Evolutionary conservation across 2,329 filamentous ascomycete species (phyloP).

Genomic region (Cordyceps militaris): DNA sequence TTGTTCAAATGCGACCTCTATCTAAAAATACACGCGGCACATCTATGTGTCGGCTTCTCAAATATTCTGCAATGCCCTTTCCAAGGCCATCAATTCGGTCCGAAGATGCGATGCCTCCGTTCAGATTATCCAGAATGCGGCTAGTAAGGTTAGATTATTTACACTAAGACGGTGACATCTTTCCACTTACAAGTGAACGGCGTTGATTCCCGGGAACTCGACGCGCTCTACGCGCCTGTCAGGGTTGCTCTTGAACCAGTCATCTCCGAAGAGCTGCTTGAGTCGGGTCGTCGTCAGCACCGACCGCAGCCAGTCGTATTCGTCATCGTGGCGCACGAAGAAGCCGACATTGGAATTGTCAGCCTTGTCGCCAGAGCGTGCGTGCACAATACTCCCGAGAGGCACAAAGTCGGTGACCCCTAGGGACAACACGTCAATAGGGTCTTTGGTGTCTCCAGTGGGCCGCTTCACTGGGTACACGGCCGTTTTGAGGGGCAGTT

Average conservation of each 20-base stretch:
- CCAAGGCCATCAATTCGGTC: neutral
- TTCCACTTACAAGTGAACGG: slow-evolving; percentile 19
- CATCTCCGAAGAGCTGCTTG: slow-evolving; percentile 1
- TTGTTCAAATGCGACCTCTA: neutral
- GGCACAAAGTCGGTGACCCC: slow-evolving; percentile 23
- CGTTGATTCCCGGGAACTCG: slow-evolving; percentile 33
- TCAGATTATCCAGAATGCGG: neutral
- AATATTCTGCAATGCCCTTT: neutral
- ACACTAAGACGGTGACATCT: too few relatives aligned
- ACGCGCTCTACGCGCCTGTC: slow-evolving; percentile 33
- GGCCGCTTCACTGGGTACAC: slow-evolving; percentile 15
- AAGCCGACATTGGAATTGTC: slow-evolving; percentile 39
- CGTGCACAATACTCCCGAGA: slow-evolving; percentile 26
- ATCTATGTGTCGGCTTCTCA: neutral
- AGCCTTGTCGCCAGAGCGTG: slow-evolving; percentile 34
- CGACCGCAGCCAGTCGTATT: slow-evolving; percentile 38
- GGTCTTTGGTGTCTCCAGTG: slow-evolving; percentile 22
- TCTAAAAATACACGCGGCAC: neutral
- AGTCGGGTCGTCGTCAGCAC: slow-evolving; percentile 28
- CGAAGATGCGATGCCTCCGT: neutral
- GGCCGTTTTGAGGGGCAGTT: slow-evolving; percentile 16
- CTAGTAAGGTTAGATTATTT: neutral
- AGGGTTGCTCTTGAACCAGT: slow-evolving; percentile 20
- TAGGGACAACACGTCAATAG: slow-evolving; percentile 19
- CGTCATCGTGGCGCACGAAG: slow-evolving; percentile 36